A percentile compares a stretch with the other conserved stretches of the same genome.
These are phyloP conservation scores for Acorus calamus DNA, from an alignment of 106 monocot genomes.

Conservation along the genomic window DNA sequence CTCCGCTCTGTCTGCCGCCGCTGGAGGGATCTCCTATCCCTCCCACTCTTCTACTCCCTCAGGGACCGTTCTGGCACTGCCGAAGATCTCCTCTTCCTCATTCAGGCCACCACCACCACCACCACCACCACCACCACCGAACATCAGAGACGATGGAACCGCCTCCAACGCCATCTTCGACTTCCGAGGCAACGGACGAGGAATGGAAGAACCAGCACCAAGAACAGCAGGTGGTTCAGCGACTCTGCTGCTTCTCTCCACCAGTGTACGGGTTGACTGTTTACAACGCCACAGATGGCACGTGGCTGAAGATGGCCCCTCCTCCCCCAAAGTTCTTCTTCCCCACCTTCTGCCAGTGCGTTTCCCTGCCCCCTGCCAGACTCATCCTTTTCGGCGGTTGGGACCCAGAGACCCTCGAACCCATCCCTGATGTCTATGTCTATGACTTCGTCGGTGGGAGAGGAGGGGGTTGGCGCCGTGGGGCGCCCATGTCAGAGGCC, in stretches of 20 bases:
- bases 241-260: background rate
- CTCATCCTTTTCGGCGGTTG: conserved; percentile 52
- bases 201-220: no score
- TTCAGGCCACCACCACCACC: conserved; percentile 6
- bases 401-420: conserved; percentile 39
- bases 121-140: no score
- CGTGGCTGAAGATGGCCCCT: conserved; percentile 27
- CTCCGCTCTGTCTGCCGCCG: conserved; percentile 22
- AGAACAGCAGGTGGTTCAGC: no score
- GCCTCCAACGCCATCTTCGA: no score
- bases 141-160: no score
- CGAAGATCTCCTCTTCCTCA: conserved; percentile 30
- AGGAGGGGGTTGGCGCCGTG: conserved; percentile 17
- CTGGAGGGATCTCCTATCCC: conserved; percentile 24
- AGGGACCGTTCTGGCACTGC: conserved; percentile 9
- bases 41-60: conserved; percentile 3
- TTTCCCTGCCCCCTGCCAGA: conserved; percentile 15
- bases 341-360: conserved; percentile 58
- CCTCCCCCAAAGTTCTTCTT: conserved; percentile 35
- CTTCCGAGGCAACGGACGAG: no score
- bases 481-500: conserved; percentile 27
- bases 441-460: conserved; percentile 26
- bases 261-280: conserved; percentile 25
- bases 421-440: conserved; percentile 35
- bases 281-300: conserved; percentile 21